A percentile compares a stretch with the other conserved stretches of the same genome.
These are phyloP conservation scores for Echinochloa phyllopogon DNA, from an alignment of 176 grass and related monocot genomes.

Conservation along the genomic window DNA sequence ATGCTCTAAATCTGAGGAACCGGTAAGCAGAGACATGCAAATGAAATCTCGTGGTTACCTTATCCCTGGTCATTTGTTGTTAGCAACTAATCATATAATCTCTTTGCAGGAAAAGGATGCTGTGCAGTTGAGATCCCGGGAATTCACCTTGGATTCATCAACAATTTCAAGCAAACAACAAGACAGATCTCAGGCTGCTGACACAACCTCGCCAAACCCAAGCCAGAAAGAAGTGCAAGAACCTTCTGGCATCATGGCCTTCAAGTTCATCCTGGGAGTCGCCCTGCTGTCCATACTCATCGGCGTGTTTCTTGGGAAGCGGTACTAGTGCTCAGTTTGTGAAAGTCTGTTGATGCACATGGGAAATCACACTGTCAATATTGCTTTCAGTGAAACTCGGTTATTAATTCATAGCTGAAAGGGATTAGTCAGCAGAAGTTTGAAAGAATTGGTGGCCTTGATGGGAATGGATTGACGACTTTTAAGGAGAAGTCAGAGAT, in stretches of 20 bases:
- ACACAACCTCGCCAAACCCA: constrained; percentile 29
- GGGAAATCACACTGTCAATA: constrained; percentile 35
- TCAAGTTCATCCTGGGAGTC: constrained; percentile 92
- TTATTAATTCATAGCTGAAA: constrained; percentile 8
- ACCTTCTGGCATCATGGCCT: constrained; percentile 90
- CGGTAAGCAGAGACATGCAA: constrained; percentile 37
- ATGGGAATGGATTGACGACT: constrained; percentile 33
- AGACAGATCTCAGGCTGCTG: constrained; percentile 30
- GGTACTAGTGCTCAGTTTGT: constrained; percentile 63
- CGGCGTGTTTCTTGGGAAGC: constrained; percentile 88
- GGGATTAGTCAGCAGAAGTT: background rate
- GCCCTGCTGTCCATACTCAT: constrained; percentile 73
- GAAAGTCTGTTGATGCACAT: background rate
- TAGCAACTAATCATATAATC: constrained; percentile 28
- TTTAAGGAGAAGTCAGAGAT: constrained; percentile 43
- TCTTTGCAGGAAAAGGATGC: constrained; percentile 59
- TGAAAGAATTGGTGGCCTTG: constrained; percentile 28
- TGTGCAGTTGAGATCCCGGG: constrained; percentile 56
- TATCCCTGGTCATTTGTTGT: constrained; percentile 23
- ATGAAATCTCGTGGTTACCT: constrained; percentile 27
- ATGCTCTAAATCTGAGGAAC: constrained; percentile 44
- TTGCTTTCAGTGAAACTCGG: constrained; percentile 19
- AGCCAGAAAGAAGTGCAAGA: constrained; percentile 46
- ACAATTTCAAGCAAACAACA: constrained; percentile 36
- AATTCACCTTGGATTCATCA: constrained; percentile 47